phyloP scores from a whole-genome alignment of 257 asterid genomes.

The Salvia splendens region DNA sequence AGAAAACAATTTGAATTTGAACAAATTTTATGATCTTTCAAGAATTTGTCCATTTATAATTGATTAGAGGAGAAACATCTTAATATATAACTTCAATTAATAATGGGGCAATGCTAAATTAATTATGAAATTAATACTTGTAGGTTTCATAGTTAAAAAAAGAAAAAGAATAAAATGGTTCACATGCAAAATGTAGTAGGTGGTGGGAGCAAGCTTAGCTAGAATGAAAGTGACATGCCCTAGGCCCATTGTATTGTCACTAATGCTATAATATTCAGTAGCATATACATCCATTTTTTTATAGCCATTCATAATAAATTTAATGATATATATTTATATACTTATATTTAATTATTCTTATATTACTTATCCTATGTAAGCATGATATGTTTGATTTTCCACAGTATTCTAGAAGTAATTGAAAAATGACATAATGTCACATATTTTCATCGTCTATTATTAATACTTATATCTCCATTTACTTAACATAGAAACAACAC shows the following conservation, averaged over 20 bases:
- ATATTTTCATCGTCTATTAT: no score
- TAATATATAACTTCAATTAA: background rate
- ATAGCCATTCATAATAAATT: background rate
- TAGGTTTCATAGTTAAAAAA: slow-evolving; percentile 1
- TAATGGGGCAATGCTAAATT: slow-evolving; percentile 11
- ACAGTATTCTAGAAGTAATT: no score
- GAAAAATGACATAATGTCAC: no score
- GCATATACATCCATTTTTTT: slow-evolving; percentile 15
- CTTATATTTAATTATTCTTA: no score
- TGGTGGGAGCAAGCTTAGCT: slow-evolving; percentile 42
- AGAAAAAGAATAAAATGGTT: background rate
- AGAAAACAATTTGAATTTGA: no score
- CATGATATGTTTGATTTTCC: no score
- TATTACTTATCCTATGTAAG: no score
- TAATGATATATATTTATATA: background rate
- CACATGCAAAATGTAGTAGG: slow-evolving; percentile 43
- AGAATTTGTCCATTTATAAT: no score
- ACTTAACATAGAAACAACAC: no score
- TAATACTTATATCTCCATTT: no score
- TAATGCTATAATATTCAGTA: slow-evolving; percentile 10
- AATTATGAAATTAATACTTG: background rate
- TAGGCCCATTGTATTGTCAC: slow-evolving; percentile 42
- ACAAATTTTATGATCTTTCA: no score
- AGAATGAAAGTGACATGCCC: slow-evolving; percentile 37
- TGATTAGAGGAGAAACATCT: no score